Evolutionary conservation across 73 alveolate species (phyloP).

Genomic region (Tetrahymena malaccensis): DNA sequence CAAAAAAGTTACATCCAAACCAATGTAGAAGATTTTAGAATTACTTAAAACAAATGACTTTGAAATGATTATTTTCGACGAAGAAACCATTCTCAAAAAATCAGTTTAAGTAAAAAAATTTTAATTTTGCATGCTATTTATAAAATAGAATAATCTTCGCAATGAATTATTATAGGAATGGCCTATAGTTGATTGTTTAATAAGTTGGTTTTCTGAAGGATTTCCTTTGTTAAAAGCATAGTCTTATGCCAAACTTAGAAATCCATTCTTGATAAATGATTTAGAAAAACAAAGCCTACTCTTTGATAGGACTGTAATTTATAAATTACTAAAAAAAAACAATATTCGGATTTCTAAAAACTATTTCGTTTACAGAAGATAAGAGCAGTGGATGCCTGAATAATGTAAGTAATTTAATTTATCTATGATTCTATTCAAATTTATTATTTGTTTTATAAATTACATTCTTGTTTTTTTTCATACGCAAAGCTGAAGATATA

Average conservation of each 20-base stretch:
- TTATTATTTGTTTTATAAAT: too few species aligned
- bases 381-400: constrained; percentile 6
- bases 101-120: neutral
- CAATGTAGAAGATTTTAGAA: neutral
- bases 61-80: neutral
- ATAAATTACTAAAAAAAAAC: constrained; percentile 17
- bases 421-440: too few species aligned
- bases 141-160: too few species aligned
- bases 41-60: neutral
- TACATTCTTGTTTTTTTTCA: neutral
- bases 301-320: constrained; percentile 85
- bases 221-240: constrained; percentile 86
- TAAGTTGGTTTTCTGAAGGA: constrained; percentile 80
- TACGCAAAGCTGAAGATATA: constrained; percentile 4
- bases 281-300: constrained; percentile 72
- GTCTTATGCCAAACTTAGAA: constrained; percentile 60
- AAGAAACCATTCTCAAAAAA: neutral
- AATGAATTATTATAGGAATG: too few species aligned
- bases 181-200: constrained; percentile 84
- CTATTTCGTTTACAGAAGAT: constrained; percentile 12
- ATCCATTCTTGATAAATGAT: constrained; percentile 85
- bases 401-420: neutral
- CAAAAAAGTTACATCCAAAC: neutral
- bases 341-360: constrained; percentile 25
- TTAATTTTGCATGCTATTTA: too few species aligned